These are phyloP conservation scores for Fusarium poae DNA, from an alignment of 2,329 filamentous ascomycete species.

Conservation along the genomic window DNA sequence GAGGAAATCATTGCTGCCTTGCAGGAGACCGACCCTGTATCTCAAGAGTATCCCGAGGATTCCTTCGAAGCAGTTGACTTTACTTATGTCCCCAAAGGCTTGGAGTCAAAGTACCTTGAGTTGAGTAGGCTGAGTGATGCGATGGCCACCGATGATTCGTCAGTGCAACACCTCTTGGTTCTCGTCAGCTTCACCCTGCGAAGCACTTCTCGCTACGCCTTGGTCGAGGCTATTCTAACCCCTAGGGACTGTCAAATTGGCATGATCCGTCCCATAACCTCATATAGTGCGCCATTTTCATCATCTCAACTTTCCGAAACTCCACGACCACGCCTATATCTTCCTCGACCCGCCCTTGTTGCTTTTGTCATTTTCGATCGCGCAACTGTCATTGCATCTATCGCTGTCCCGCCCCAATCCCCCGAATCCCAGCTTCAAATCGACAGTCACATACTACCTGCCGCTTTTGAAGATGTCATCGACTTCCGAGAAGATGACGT, in stretches of 20 bases:
- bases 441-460: conserved; percentile 72
- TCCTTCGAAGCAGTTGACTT: conserved; percentile 85
- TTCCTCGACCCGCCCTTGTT: conserved; percentile 83
- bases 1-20: conserved; percentile 74
- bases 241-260: conserved; percentile 68
- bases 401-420: conserved; percentile 74
- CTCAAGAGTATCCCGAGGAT: conserved; percentile 64
- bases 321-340: conserved; percentile 74
- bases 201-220: conserved; percentile 72
- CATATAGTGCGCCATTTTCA: conserved; percentile 69
- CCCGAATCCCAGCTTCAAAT: conserved; percentile 81
- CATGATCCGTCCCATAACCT: conserved; percentile 76
- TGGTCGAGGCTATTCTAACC: conserved; percentile 78
- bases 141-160: conserved; percentile 63
- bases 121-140: conserved; percentile 66
- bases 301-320: conserved; percentile 52
- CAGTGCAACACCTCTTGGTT: conserved; percentile 70
- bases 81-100: conserved; percentile 71
- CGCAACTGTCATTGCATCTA: conserved; percentile 81
- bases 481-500: conserved; percentile 77
- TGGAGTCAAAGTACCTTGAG: conserved; percentile 64
- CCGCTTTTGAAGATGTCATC: conserved; percentile 87
- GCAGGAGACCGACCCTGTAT: conserved; percentile 64
- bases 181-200: conserved; percentile 69
- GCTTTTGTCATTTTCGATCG: conserved; percentile 86